Evolutionary conservation across 345 rosid genomes (phyloP).

Genomic region (Populus pruinosa): DNA sequence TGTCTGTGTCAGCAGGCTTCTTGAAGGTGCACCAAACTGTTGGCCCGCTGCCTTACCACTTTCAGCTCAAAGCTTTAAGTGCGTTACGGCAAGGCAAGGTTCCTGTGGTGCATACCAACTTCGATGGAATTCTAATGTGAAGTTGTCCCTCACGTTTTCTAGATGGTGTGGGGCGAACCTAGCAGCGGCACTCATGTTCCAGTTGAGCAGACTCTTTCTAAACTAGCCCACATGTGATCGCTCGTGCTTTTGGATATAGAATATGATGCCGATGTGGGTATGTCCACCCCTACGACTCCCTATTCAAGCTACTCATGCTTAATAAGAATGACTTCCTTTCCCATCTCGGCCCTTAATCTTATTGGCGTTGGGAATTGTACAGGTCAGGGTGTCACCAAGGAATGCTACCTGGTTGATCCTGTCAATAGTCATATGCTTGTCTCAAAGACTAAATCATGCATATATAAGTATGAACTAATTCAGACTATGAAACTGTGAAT

Average conservation of each 20-base stretch:
- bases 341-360: not conserved
- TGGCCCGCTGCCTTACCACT: not conserved
- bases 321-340: too few relatives aligned
- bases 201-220: not conserved
- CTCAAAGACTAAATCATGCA: not conserved
- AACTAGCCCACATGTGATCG: not conserved
- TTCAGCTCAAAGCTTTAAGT: not conserved
- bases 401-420: not conserved
- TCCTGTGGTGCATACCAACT: not conserved
- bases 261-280: not conserved
- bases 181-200: not conserved
- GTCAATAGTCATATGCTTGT: not conserved
- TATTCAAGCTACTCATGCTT: too few relatives aligned
- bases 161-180: not conserved
- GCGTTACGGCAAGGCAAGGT: not conserved
- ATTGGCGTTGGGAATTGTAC: not conserved
- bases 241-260: not conserved
- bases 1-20: not conserved
- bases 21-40: not conserved
- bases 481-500: too few relatives aligned
- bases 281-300: not conserved
- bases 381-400: not conserved
- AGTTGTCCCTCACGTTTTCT: not conserved
- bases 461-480: too few relatives aligned
- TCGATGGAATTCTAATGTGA: not conserved